Conservation (phyloP, 176 grass and related monocot species). For the Oryza coarctata region DNA sequence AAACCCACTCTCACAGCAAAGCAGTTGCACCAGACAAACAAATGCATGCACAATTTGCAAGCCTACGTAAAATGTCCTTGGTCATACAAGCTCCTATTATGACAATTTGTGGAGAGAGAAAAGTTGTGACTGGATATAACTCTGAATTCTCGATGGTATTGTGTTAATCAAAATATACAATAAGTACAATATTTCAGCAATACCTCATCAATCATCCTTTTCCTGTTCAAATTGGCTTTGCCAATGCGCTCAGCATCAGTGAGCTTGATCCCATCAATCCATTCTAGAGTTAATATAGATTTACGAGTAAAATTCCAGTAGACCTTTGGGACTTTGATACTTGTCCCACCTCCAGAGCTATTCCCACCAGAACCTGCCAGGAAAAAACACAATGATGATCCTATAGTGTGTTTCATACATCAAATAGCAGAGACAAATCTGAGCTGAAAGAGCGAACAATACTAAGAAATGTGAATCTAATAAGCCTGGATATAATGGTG, state of each 20-base stretch:
- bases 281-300: conserved; percentile 87
- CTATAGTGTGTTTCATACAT: not conserved
- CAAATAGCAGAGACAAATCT: not conserved
- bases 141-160: not conserved
- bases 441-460: not conserved
- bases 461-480: not conserved
- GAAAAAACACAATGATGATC: conserved; percentile 31
- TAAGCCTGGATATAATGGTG: not conserved
- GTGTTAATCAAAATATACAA: not conserved
- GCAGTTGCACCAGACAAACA: no score
- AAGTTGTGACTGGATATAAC: not conserved
- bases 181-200: not conserved
- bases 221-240: conserved; percentile 73
- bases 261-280: conserved; percentile 94
- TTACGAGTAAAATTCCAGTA: conserved; percentile 85
- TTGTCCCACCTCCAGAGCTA: conserved; percentile 36
- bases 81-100: no score
- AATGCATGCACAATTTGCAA: no score
- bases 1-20: no score
- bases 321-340: conserved; percentile 85
- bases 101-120: not conserved
- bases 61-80: no score
- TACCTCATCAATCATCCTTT: conserved; percentile 88
- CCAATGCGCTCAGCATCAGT: conserved; percentile 72
- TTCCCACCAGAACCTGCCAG: conserved; percentile 37